Conservation (phyloP, 148 eudicot species). For the Nepenthes mirabilis region DNA sequence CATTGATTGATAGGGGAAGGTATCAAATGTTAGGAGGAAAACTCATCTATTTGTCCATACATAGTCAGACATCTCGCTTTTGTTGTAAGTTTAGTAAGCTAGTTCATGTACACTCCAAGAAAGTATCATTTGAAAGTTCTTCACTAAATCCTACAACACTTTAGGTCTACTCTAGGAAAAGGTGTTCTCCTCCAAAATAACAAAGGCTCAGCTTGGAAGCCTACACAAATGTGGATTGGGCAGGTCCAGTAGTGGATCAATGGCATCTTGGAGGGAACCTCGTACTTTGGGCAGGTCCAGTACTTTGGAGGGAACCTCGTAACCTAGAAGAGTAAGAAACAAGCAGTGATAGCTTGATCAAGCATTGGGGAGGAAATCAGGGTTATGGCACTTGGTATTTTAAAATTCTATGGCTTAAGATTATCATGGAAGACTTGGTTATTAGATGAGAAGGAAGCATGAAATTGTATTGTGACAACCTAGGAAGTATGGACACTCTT, state of each 20-base stretch:
- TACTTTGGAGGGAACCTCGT: too few relatives aligned
- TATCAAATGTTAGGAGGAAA: neutral
- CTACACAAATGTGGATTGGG: neutral
- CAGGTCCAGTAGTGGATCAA: neutral
- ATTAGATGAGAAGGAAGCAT: too few relatives aligned
- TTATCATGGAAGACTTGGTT: too few relatives aligned
- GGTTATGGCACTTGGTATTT: too few relatives aligned
- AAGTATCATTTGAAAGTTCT: neutral
- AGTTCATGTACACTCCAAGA: constrained; percentile 1
- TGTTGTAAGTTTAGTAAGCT: neutral
- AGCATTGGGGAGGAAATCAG: too few relatives aligned
- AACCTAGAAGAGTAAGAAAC: too few relatives aligned
- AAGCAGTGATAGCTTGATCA: too few relatives aligned
- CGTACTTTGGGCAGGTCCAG: too few relatives aligned
- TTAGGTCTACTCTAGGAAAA: neutral
- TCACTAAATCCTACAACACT: neutral
- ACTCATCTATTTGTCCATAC: constrained; percentile 1
- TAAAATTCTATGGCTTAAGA: too few relatives aligned
- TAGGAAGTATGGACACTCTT: too few relatives aligned
- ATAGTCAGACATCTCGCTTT: neutral
- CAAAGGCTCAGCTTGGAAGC: neutral
- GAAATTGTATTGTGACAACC: too few relatives aligned
- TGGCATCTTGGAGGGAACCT: too few relatives aligned
- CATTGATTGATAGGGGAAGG: neutral
- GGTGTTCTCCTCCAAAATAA: neutral